These are phyloP conservation scores for Dichotomopilus funicola DNA, from an alignment of 2,329 filamentous ascomycete species.

Conservation along the genomic window DNA sequence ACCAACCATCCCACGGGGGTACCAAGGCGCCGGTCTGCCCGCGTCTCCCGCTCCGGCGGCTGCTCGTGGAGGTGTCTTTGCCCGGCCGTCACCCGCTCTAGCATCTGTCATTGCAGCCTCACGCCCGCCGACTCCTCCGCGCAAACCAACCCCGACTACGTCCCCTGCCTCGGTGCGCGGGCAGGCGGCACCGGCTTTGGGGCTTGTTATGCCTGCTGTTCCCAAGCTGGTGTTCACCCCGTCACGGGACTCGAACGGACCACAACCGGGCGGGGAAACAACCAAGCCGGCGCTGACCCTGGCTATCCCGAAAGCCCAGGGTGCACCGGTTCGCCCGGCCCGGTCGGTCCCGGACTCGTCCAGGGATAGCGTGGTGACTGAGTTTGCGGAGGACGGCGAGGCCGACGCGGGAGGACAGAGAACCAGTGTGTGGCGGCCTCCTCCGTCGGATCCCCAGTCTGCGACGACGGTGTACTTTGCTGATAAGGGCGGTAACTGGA, in stretches of 20 bases:
- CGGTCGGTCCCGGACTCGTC: slow-evolving; percentile 7
- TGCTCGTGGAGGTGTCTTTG: slow-evolving; percentile 6
- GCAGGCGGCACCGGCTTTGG: neutral
- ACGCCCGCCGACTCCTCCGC: neutral
- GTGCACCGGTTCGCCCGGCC: slow-evolving; percentile 1
- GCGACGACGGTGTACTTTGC: slow-evolving; percentile 44
- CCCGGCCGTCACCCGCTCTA: neutral
- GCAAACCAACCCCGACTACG: slow-evolving; percentile 13
- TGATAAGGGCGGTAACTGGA: slow-evolving; percentile 49
- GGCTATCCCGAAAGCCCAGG: slow-evolving; percentile 28
- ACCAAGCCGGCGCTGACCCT: slow-evolving; percentile 39
- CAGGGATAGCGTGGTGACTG: slow-evolving; percentile 41
- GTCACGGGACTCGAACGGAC: slow-evolving; percentile 13
- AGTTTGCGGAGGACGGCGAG: slow-evolving; percentile 48
- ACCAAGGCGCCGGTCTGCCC: slow-evolving; percentile 11
- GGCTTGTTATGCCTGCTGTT: neutral
- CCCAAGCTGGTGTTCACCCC: slow-evolving; percentile 18
- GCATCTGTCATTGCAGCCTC: slow-evolving; percentile 3
- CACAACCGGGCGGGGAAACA: slow-evolving; percentile 19
- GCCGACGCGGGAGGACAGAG: slow-evolving; percentile 28
- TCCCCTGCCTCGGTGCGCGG: slow-evolving; percentile 18
- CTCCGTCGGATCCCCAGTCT: slow-evolving; percentile 39
- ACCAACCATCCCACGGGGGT: neutral
- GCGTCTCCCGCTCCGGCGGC: slow-evolving; percentile 3
- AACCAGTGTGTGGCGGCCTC: slow-evolving; percentile 45